phyloP scores from a whole-genome alignment of 768 basidiomycete genomes.

The Leccinum disarticulatum region DNA sequence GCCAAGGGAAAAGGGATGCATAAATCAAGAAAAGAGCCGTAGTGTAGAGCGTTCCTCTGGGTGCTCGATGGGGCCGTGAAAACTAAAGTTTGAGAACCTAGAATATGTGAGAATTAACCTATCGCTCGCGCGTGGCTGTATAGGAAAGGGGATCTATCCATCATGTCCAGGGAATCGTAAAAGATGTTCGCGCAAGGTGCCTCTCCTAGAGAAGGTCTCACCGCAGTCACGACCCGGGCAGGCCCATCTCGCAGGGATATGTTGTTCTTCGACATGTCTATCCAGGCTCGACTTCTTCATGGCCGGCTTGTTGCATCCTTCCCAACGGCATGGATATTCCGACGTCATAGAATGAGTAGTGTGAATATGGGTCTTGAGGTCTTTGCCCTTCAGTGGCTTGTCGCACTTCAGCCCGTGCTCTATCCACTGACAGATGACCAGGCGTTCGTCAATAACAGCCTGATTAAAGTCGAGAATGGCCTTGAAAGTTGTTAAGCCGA shows the following conservation, averaged over 20 bases:
- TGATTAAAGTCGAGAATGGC: slow-evolving; percentile 3
- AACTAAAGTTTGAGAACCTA: not conserved
- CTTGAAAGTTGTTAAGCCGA: not conserved
- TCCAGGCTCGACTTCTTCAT: slow-evolving; percentile 14
- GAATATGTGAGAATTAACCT: not conserved
- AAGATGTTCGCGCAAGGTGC: slow-evolving; percentile 2
- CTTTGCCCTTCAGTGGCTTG: not conserved
- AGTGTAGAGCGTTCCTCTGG: not conserved
- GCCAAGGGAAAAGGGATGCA: not conserved
- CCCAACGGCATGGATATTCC: slow-evolving; percentile 16
- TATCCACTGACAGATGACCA: slow-evolving; percentile 5
- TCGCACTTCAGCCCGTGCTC: slow-evolving; percentile 3
- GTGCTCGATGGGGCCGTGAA: not conserved
- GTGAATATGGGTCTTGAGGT: slow-evolving; percentile 9
- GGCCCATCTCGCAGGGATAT: slow-evolving; percentile 13
- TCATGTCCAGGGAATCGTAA: not conserved
- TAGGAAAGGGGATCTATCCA: not conserved
- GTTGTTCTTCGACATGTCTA: slow-evolving; percentile 12
- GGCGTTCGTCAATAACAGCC: not conserved
- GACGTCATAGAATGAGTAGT: slow-evolving; percentile 1
- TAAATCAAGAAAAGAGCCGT: not conserved
- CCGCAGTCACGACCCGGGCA: too few species aligned
- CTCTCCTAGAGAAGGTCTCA: too few species aligned
- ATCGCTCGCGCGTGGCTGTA: not conserved
- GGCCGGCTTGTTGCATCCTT: not conserved